Evolutionary conservation across 768 basidiomycete species (phyloP).

Genomic region (Phanerodontia chrysosporium): DNA sequence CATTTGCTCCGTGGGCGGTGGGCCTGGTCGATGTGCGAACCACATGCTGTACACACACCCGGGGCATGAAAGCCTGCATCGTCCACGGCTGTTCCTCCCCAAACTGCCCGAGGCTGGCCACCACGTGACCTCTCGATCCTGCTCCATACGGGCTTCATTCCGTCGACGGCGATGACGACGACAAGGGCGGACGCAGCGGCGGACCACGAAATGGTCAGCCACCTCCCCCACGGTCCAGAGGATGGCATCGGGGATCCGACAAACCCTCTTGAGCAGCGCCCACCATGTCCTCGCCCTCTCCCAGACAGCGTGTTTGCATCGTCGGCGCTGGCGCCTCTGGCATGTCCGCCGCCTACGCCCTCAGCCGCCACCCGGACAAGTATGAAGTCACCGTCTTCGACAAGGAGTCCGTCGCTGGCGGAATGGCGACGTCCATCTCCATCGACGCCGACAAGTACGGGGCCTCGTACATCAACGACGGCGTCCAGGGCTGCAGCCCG

Average conservation of each 20-base stretch:
- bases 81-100: neutral
- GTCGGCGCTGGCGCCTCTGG: conserved; percentile 27
- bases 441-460: conserved; percentile 28
- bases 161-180: neutral
- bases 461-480: conserved; percentile 34
- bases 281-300: conserved; percentile 12
- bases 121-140: neutral
- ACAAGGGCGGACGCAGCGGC: neutral
- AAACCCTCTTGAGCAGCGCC: neutral
- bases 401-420: conserved; percentile 24
- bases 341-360: conserved; percentile 32
- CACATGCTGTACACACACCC: neutral
- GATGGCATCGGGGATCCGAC: neutral
- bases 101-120: neutral
- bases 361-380: conserved; percentile 28
- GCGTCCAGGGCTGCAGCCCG: conserved; percentile 33
- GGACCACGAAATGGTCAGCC: neutral
- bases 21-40: neutral
- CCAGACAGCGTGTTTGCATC: conserved; percentile 23
- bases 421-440: conserved; percentile 32
- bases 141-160: neutral
- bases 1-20: neutral
- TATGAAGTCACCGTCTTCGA: conserved; percentile 31
- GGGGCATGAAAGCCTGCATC: neutral
- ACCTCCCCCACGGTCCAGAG: neutral